Evolutionary conservation across 495 filamentous ascomycete genomes (phyloP).

Genomic region (Talaromyces liani): DNA sequence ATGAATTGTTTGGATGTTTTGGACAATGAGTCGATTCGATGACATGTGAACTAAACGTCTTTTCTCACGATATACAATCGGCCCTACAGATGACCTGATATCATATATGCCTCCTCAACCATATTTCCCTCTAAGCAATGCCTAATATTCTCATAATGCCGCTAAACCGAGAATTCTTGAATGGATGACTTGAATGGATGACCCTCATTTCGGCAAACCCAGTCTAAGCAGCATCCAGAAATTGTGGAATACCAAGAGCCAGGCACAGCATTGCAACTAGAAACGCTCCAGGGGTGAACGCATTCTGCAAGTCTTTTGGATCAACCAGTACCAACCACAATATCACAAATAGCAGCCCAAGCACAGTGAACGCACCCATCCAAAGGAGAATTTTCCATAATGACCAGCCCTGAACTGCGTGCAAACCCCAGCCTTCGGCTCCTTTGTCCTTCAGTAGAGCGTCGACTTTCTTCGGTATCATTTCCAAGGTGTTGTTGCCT

Average conservation of each 20-base stretch:
- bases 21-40: not conserved
- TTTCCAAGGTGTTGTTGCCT: not conserved
- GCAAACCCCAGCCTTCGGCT: not conserved
- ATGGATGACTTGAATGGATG: too few relatives aligned
- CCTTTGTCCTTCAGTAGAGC: not conserved
- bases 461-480: not conserved
- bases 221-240: not conserved
- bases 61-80: too few relatives aligned
- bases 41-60: too few relatives aligned
- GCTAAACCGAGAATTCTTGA: too few relatives aligned
- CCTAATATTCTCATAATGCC: too few relatives aligned
- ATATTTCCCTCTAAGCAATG: too few relatives aligned
- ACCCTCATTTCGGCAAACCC: not conserved
- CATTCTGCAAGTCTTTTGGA: not conserved
- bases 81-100: too few relatives aligned
- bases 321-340: not conserved
- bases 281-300: not conserved
- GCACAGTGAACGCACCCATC: not conserved
- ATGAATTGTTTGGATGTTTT: slow-evolving; percentile 22
- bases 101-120: too few relatives aligned
- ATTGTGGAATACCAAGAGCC: not conserved
- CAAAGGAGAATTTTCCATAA: not conserved
- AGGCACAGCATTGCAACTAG: not conserved
- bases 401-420: not conserved
- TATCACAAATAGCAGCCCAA: not conserved